phyloP scores from a whole-genome alignment of 2,329 filamentous ascomycete species.

The Diaporthe citriasiana region DNA sequence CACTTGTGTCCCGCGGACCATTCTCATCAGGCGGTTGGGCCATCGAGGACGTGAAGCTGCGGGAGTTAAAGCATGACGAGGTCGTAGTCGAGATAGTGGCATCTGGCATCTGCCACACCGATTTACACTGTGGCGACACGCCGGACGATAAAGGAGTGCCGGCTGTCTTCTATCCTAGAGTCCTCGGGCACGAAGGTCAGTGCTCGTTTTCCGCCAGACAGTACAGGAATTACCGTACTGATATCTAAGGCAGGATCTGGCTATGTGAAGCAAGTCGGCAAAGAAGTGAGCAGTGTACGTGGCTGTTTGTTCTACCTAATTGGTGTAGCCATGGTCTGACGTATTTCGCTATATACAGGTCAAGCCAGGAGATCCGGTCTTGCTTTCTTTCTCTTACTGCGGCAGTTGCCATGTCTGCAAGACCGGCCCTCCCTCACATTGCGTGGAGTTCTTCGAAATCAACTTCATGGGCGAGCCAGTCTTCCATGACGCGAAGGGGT shows the following conservation, averaged over 20 bases:
- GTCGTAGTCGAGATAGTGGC: slow-evolving; percentile 67
- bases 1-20: slow-evolving; percentile 50
- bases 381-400: slow-evolving; percentile 64
- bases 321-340: neutral
- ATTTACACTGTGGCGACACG: slow-evolving; percentile 60
- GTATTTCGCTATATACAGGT: slow-evolving; percentile 41
- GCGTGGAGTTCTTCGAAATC: slow-evolving; percentile 60
- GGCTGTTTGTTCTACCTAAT: no score
- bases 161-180: slow-evolving; percentile 43
- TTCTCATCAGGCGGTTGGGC: slow-evolving; percentile 52
- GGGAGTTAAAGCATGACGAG: slow-evolving; percentile 57
- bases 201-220: no score
- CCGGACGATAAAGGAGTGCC: slow-evolving; percentile 44
- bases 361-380: slow-evolving; percentile 59
- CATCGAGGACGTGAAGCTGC: slow-evolving; percentile 50
- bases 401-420: slow-evolving; percentile 62
- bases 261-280: slow-evolving; percentile 61
- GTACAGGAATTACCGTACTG: neutral
- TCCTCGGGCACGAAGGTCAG: slow-evolving; percentile 68
- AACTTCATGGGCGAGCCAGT: slow-evolving; percentile 67
- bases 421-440: slow-evolving; percentile 62
- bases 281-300: slow-evolving; percentile 53
- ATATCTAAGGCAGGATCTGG: slow-evolving; percentile 54
- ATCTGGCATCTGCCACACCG: slow-evolving; percentile 69
- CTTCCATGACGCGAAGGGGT: slow-evolving; percentile 55